Evolutionary conservation across 2,329 filamentous ascomycete genomes (phyloP).

Genomic region (Neonectria neomacrospora): DNA sequence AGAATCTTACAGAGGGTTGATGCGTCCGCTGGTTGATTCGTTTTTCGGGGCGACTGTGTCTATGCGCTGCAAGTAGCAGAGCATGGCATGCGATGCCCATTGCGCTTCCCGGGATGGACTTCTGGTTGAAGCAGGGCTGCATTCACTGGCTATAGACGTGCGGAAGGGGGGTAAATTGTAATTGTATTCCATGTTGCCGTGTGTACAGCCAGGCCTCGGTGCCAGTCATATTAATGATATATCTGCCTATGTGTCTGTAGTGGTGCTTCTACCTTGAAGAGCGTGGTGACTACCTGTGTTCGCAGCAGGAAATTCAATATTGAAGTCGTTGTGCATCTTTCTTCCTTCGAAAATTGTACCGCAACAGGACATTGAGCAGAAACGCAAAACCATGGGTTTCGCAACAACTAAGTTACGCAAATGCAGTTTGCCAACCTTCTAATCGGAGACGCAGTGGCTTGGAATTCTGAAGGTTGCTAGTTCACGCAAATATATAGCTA

Average conservation of each 20-base stretch:
- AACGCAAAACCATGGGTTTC: no score
- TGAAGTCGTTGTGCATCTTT: no score
- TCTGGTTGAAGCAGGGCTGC: conserved; percentile 30
- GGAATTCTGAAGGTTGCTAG: not conserved
- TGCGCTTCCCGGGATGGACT: conserved; percentile 30
- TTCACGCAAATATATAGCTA: not conserved
- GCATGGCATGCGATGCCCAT: conserved; percentile 31
- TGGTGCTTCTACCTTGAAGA: conserved; percentile 6
- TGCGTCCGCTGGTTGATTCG: conserved; percentile 27
- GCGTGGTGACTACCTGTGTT: not conserved
- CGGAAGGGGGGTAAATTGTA: conserved; percentile 52
- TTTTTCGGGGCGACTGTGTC: conserved; percentile 23
- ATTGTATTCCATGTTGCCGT: conserved; percentile 55
- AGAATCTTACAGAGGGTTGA: conserved; percentile 29
- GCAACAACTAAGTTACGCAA: not conserved
- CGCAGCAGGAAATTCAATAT: not conserved
- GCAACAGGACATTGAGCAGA: no score
- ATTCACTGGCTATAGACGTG: conserved; percentile 50
- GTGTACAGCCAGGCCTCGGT: conserved; percentile 49
- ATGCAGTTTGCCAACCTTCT: not conserved
- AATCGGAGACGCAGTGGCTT: not conserved
- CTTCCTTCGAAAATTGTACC: no score
- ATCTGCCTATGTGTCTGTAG: conserved; percentile 28
- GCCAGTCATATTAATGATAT: conserved; percentile 48
- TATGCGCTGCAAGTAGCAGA: conserved; percentile 28